Evolutionary conservation across 1,284 basidiomycete genomes (phyloP).

Genomic region (Ganoderma multipileum): DNA sequence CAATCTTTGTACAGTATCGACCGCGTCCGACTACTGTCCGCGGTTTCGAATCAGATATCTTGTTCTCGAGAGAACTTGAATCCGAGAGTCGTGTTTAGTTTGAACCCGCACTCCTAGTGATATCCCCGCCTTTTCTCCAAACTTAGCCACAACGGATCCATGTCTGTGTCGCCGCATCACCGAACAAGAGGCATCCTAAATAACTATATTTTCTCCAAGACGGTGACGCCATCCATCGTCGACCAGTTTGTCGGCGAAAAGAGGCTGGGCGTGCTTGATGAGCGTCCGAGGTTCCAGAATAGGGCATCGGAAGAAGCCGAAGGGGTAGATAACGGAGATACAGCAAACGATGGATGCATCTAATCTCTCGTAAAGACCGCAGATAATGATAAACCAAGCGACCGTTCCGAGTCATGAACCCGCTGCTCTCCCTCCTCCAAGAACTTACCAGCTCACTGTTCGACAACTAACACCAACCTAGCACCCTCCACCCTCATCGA

Average conservation of each 20-base stretch:
- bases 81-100: background rate
- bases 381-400: slow-evolving; percentile 21
- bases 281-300: slow-evolving; percentile 4
- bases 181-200: background rate
- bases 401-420: slow-evolving; percentile 30
- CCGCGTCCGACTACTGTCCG: too few species aligned
- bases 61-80: background rate
- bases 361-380: slow-evolving; percentile 23
- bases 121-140: background rate
- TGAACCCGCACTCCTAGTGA: background rate
- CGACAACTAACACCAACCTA: slow-evolving; percentile 4
- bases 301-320: slow-evolving; percentile 13
- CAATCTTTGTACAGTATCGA: background rate
- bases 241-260: slow-evolving; percentile 24
- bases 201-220: background rate
- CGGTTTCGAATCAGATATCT: background rate
- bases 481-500: background rate
- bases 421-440: background rate
- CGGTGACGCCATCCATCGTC: background rate
- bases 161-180: too few species aligned
- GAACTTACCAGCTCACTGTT: slow-evolving; percentile 1
- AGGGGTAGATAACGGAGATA: slow-evolving; percentile 16
- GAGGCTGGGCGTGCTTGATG: background rate
- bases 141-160: background rate
- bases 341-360: slow-evolving; percentile 19